Percentiles rank a stretch among this genome's conserved stretches.
Conservation (phyloP, 1,284 basidiomycete species). For the Irpex sp. region DNA sequence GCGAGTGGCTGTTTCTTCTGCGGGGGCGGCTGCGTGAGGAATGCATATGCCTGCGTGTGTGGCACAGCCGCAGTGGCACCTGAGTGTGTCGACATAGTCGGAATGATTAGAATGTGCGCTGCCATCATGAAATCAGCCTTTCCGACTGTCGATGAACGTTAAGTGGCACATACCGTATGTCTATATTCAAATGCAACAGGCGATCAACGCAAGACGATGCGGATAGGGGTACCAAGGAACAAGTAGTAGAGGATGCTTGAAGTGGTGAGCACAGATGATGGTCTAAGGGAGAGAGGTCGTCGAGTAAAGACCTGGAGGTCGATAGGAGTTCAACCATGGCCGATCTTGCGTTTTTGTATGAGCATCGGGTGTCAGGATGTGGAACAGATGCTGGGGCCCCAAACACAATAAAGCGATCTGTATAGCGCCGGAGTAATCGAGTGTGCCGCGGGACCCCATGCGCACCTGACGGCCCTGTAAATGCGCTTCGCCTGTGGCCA, state of each 20-base stretch:
- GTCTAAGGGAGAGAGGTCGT: background rate
- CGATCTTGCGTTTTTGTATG: background rate
- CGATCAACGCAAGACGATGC: background rate
- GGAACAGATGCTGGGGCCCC: background rate
- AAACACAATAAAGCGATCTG: background rate
- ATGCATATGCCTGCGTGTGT: conserved; percentile 10
- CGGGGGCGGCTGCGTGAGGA: conserved; percentile 13
- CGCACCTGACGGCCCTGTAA: background rate
- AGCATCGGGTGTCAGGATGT: background rate
- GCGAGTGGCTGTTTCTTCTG: conserved; percentile 2
- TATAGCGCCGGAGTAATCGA: background rate
- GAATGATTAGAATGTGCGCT: background rate
- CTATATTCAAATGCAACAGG: background rate
- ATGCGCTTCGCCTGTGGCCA: background rate
- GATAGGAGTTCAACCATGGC: background rate
- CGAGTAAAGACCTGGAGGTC: background rate
- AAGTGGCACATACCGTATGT: background rate
- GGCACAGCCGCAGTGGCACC: background rate
- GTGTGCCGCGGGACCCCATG: background rate
- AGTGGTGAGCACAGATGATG: background rate
- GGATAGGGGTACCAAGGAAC: background rate
- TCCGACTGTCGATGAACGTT: background rate
- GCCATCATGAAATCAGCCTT: conserved; percentile 1
- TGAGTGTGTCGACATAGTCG: background rate
- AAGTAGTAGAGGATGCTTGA: no score